A percentile compares a stretch with the other conserved stretches of the same genome.
Conservation (phyloP, 2,329 filamentous ascomycete species). For the Grosmannia penicillata region DNA sequence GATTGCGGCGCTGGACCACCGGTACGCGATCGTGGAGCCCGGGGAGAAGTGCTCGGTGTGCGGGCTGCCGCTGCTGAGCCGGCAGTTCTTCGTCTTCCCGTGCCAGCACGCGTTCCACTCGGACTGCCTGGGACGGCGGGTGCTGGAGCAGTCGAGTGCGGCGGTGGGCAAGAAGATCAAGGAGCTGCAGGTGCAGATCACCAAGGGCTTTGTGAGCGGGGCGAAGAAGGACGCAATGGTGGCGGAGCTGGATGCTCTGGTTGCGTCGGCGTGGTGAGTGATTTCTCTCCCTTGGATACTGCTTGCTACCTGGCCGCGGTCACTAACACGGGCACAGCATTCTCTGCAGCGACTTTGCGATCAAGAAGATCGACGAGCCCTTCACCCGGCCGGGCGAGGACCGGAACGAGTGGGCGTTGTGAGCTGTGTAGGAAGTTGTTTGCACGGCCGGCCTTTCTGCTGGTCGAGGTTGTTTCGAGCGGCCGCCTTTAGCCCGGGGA, state of each 20-base stretch:
- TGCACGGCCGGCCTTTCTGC: too few relatives aligned
- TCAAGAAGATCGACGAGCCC: slow-evolving; percentile 86
- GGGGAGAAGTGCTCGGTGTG: slow-evolving; percentile 91
- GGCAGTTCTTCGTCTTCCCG: slow-evolving; percentile 96
- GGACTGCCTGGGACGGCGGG: slow-evolving; percentile 77
- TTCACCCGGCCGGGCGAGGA: slow-evolving; percentile 67
- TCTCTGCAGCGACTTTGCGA: slow-evolving; percentile 85
- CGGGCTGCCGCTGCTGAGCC: slow-evolving; percentile 66
- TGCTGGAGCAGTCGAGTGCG: slow-evolving; percentile 66
- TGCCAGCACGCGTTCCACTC: slow-evolving; percentile 97
- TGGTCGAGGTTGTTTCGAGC: too few relatives aligned
- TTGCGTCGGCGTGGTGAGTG: slow-evolving; percentile 73
- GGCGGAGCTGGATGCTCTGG: slow-evolving; percentile 77
- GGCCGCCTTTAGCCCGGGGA: too few relatives aligned
- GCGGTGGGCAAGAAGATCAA: slow-evolving; percentile 66
- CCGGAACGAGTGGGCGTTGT: slow-evolving; percentile 58
- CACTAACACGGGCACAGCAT: slow-evolving; percentile 40
- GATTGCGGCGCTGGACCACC: slow-evolving; percentile 69
- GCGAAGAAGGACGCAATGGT: slow-evolving; percentile 68
- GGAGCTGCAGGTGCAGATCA: slow-evolving; percentile 74
- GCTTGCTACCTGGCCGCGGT: neutral
- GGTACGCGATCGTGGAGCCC: slow-evolving; percentile 92
- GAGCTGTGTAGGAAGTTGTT: neutral
- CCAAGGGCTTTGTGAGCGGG: slow-evolving; percentile 56
- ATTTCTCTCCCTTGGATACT: slow-evolving; percentile 1